phyloP scores from a whole-genome alignment of 768 basidiomycete species.

The Tricholoma matsutake region DNA sequence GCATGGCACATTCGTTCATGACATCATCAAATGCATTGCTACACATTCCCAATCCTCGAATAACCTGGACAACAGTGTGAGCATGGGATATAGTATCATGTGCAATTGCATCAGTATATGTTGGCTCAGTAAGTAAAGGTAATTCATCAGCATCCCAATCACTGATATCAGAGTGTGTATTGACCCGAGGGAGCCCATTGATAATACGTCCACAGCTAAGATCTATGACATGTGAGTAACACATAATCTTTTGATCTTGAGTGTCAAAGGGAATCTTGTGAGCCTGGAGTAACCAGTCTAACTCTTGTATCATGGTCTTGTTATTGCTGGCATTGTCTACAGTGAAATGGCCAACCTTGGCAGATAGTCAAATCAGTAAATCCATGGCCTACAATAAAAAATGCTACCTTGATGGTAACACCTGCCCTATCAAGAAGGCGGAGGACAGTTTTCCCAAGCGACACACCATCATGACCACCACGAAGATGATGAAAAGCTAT shows the following conservation, averaged over 20 bases:
- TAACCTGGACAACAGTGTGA: not conserved
- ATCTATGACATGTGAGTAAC: not conserved
- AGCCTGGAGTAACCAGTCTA: too few relatives aligned
- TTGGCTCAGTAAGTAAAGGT: not conserved
- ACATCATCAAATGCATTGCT: not conserved
- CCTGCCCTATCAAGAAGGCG: not conserved
- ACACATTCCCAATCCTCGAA: not conserved
- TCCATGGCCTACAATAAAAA: too few relatives aligned
- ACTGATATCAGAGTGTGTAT: not conserved
- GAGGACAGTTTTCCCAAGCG: not conserved
- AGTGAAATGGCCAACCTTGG: too few relatives aligned
- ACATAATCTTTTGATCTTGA: not conserved
- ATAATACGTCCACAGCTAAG: not conserved
- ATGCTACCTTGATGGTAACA: not conserved
- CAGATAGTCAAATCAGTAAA: too few relatives aligned
- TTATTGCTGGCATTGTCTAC: too few relatives aligned
- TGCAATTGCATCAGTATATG: not conserved
- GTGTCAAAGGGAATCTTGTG: not conserved
- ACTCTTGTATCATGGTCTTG: too few relatives aligned
- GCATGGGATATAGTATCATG: too few relatives aligned
- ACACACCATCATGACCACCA: not conserved
- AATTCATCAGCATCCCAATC: not conserved
- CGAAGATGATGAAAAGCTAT: not conserved
- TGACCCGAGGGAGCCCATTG: not conserved
- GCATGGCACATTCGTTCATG: too few relatives aligned